These are phyloP conservation scores for Leccinum broughii DNA, from an alignment of 768 basidiomycete genomes.

Conservation along the genomic window DNA sequence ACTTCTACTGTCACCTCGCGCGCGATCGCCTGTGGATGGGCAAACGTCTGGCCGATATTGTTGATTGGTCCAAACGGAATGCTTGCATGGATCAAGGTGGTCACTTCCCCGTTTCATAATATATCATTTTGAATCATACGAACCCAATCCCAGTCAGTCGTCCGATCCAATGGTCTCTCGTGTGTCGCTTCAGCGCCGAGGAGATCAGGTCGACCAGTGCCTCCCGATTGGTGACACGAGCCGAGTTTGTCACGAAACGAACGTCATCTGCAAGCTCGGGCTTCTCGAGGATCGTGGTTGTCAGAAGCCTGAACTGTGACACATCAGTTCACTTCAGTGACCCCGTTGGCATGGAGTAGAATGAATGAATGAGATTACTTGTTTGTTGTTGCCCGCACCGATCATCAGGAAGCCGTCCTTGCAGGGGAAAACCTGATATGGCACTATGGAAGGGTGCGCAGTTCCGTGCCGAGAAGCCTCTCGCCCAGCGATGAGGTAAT, in stretches of 20 bases:
- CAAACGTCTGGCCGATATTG: slow-evolving; percentile 85
- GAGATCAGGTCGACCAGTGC: slow-evolving; percentile 71
- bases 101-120: slow-evolving; percentile 4
- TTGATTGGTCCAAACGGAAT: slow-evolving; percentile 93
- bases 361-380: slow-evolving; percentile 44
- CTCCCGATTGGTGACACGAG: slow-evolving; percentile 73
- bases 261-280: slow-evolving; percentile 60
- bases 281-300: slow-evolving; percentile 58
- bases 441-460: slow-evolving; percentile 90
- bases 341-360: not conserved
- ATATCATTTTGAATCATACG: slow-evolving; percentile 25
- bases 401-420: slow-evolving; percentile 90
- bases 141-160: slow-evolving; percentile 79
- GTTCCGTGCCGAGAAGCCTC: slow-evolving; percentile 90
- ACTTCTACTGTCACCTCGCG: slow-evolving; percentile 69
- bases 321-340: slow-evolving; percentile 15
- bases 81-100: slow-evolving; percentile 36
- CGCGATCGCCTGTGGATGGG: slow-evolving; percentile 83
- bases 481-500: slow-evolving; percentile 84
- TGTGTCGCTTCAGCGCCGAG: slow-evolving; percentile 52
- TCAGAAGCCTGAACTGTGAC: slow-evolving; percentile 67
- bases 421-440: slow-evolving; percentile 90
- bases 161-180: slow-evolving; percentile 74
- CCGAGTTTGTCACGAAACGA: slow-evolving; percentile 71
- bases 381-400: slow-evolving; percentile 87